phyloP scores from a whole-genome alignment of 1,139 yeast species.

The Blastobotrys persicus region DNA sequence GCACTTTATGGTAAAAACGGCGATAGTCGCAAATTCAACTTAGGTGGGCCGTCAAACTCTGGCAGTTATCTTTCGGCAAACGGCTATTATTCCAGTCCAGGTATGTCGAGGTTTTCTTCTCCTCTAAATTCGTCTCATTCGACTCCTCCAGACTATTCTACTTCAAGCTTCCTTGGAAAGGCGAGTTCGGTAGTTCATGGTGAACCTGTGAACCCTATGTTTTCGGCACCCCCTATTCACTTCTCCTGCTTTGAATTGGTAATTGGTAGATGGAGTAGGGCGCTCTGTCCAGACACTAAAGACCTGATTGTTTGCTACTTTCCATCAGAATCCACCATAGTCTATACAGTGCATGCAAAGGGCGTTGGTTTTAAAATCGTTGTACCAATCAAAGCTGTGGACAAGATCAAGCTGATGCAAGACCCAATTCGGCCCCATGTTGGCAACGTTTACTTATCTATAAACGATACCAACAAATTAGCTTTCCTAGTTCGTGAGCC shows the following conservation, averaged over 20 bases:
- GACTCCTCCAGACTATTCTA: conserved; percentile 7
- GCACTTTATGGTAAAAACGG: conserved; percentile 11
- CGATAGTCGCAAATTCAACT: conserved; percentile 3
- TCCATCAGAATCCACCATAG: conserved; percentile 25
- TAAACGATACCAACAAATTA: conserved; percentile 28
- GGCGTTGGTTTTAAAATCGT: conserved; percentile 31
- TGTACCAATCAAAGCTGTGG: conserved; percentile 26
- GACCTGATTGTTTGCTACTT: conserved; percentile 30
- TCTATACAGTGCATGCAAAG: conserved; percentile 31
- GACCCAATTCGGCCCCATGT: conserved; percentile 15
- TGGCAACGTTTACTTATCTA: conserved; percentile 27
- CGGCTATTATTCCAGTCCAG: conserved; percentile 17
- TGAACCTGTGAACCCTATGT: neutral
- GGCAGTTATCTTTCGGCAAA: conserved; percentile 1
- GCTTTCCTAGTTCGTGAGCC: conserved; percentile 22
- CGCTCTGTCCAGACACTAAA: conserved; percentile 22
- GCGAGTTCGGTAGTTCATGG: neutral
- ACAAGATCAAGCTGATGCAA: conserved; percentile 20
- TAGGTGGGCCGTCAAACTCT: conserved; percentile 5
- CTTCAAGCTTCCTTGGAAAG: neutral
- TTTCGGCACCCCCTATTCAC: conserved; percentile 14
- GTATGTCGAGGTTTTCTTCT: conserved; percentile 11
- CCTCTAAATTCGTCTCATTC: conserved; percentile 12
- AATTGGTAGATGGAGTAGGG: conserved; percentile 37
- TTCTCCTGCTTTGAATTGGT: conserved; percentile 30